phyloP scores from a whole-genome alignment of 208 protist genomes.

The Trichomonas gallinae region DNA sequence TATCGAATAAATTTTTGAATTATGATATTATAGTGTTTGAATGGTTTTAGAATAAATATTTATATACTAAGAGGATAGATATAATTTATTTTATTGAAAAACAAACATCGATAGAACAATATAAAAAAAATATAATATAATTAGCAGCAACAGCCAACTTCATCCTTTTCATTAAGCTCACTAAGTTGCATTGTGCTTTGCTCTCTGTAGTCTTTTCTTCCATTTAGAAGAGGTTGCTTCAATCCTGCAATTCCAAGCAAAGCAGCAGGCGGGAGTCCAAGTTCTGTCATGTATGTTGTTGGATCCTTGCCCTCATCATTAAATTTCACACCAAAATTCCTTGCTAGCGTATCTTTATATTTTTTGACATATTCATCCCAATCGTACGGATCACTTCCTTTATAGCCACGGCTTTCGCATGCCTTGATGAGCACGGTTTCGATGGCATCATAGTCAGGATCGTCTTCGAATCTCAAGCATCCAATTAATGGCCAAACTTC shows the following conservation, averaged over 20 bases:
- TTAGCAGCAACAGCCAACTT: neutral
- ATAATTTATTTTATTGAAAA: too few species aligned
- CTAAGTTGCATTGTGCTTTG: neutral
- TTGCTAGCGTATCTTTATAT: neutral
- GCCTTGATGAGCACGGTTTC: neutral
- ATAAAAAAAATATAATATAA: neutral
- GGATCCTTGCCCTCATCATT: neutral
- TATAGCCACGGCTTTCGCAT: too few species aligned
- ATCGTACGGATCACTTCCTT: neutral
- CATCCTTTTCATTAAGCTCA: constrained; percentile 14
- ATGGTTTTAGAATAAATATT: too few species aligned
- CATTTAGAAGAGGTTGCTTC: neutral
- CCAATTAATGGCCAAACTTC: neutral
- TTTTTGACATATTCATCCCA: neutral
- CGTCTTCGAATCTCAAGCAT: neutral
- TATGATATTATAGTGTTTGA: too few species aligned
- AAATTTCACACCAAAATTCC: neutral
- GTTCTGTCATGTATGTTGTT: neutral
- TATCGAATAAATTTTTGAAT: too few species aligned
- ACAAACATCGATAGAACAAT: too few species aligned
- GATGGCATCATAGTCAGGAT: neutral
- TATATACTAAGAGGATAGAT: too few species aligned
- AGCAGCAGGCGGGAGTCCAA: neutral
- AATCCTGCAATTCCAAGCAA: neutral
- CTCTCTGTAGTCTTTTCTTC: neutral